A percentile compares a stretch with the other conserved stretches of the same genome.
Conservation (phyloP, 805 yeast genomes). For the Nakazawaea ishiwadae region DNA sequence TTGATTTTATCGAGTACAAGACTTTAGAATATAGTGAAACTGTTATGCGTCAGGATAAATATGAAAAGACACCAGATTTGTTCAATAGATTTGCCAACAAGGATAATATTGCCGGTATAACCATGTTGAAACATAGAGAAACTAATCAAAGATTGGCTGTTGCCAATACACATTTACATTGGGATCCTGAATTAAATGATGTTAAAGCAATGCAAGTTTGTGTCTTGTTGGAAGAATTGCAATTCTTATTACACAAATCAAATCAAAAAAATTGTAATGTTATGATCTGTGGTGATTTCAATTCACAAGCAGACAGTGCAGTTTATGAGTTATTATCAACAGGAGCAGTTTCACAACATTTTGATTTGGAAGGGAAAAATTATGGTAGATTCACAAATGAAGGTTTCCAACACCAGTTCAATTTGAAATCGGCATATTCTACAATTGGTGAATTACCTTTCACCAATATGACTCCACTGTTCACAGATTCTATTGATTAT, state of each 20-base stretch:
- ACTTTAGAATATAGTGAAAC: conserved; percentile 78
- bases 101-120: conserved; percentile 84
- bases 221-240: conserved; percentile 82
- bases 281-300: conserved; percentile 92
- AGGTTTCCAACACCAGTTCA: conserved; percentile 78
- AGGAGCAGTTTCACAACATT: conserved; percentile 74
- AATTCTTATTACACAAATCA: conserved; percentile 48
- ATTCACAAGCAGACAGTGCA: conserved; percentile 82
- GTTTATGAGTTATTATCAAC: conserved; percentile 86
- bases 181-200: conserved; percentile 97
- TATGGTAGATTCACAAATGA: conserved; percentile 89
- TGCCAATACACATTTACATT: conserved; percentile 92
- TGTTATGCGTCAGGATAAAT: conserved; percentile 77
- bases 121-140: conserved; percentile 65
- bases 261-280: conserved; percentile 35
- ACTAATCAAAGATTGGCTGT: conserved; percentile 70
- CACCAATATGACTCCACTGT: conserved; percentile 90
- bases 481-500: conserved; percentile 91
- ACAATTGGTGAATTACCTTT: conserved; percentile 86
- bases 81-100: conserved; percentile 95
- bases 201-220: conserved; percentile 96
- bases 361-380: conserved; percentile 78
- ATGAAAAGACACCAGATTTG: conserved; percentile 89
- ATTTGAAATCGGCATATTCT: conserved; percentile 81
- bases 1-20: conserved; percentile 65